These are phyloP conservation scores for Salvia miltiorrhiza DNA, from an alignment of 257 asterid species.

Conservation along the genomic window DNA sequence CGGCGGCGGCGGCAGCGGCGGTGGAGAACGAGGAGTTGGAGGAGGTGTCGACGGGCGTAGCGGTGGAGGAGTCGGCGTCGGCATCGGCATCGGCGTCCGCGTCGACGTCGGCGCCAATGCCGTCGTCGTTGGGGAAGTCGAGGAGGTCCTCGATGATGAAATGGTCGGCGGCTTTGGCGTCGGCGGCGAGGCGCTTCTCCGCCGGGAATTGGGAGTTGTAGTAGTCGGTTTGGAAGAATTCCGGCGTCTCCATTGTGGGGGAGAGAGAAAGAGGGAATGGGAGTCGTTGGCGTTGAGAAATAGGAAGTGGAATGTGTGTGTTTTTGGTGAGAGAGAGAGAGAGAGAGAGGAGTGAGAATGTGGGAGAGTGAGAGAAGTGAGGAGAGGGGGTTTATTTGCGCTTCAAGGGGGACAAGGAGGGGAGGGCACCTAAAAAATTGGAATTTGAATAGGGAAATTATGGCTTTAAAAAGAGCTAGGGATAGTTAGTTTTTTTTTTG, in stretches of 20 bases:
- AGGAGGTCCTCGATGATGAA: slow-evolving; percentile 79
- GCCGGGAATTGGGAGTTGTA: slow-evolving; percentile 33
- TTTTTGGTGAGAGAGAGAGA: slow-evolving; percentile 12
- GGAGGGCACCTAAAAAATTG: slow-evolving; percentile 47
- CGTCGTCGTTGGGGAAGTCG: slow-evolving; percentile 67
- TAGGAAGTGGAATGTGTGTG: slow-evolving; percentile 17
- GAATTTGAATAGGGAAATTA: slow-evolving; percentile 66
- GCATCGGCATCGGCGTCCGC: slow-evolving; percentile 19
- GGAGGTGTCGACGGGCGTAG: neutral
- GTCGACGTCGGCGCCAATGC: slow-evolving; percentile 25
- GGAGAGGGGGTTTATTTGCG: slow-evolving; percentile 74
- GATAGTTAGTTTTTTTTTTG: slow-evolving; percentile 12
- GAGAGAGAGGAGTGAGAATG: slow-evolving; percentile 27
- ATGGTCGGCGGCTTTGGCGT: slow-evolving; percentile 46
- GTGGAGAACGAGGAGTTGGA: slow-evolving; percentile 13
- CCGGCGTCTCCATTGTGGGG: slow-evolving; percentile 52
- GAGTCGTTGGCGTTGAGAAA: neutral
- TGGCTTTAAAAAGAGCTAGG: slow-evolving; percentile 45
- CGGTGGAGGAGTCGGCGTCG: slow-evolving; percentile 8
- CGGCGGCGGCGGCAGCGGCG: slow-evolving; percentile 18
- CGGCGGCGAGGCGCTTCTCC: slow-evolving; percentile 41
- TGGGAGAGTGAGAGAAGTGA: slow-evolving; percentile 46
- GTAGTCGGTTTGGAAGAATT: slow-evolving; percentile 44
- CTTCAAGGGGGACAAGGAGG: slow-evolving; percentile 44
- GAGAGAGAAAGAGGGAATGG: neutral